These are phyloP conservation scores for Pestalotiopsis sp. DNA, from an alignment of 2,329 filamentous ascomycete genomes.

Conservation along the genomic window DNA sequence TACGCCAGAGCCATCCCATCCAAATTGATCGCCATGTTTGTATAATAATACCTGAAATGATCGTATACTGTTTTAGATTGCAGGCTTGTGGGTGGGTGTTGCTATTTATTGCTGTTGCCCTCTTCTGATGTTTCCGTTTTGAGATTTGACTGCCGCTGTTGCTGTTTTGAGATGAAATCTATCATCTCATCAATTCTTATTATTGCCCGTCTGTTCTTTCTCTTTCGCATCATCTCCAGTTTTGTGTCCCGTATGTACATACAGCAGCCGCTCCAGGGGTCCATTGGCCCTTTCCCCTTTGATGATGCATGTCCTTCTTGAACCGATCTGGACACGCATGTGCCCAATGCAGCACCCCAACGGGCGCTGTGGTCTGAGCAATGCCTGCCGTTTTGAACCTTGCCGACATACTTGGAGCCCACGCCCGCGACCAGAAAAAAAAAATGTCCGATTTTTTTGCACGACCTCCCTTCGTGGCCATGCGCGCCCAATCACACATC, in stretches of 20 bases:
- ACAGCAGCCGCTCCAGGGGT: neutral
- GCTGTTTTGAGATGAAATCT: constrained; percentile 4
- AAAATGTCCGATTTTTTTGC: constrained; percentile 12
- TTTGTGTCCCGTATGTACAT: neutral
- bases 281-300: constrained; percentile 1
- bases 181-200: neutral
- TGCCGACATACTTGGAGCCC: constrained; percentile 6
- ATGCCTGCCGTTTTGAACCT: constrained; percentile 13
- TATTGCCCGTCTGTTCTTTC: neutral
- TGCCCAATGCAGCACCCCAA: constrained; percentile 11
- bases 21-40: no score
- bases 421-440: constrained; percentile 6
- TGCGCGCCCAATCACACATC: neutral
- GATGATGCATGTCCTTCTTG: constrained; percentile 9
- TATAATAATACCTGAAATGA: no score
- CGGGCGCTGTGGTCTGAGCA: constrained; percentile 10
- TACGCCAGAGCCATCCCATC: no score
- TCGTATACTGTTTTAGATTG: no score
- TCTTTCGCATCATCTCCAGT: neutral
- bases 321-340: constrained; percentile 11
- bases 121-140: neutral
- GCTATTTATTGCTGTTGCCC: constrained; percentile 26
- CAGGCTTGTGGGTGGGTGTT: constrained; percentile 20
- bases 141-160: neutral
- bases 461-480: neutral